These are phyloP conservation scores for Colletotrichum limetticola DNA, from an alignment of 2,329 filamentous ascomycete species.

Conservation along the genomic window DNA sequence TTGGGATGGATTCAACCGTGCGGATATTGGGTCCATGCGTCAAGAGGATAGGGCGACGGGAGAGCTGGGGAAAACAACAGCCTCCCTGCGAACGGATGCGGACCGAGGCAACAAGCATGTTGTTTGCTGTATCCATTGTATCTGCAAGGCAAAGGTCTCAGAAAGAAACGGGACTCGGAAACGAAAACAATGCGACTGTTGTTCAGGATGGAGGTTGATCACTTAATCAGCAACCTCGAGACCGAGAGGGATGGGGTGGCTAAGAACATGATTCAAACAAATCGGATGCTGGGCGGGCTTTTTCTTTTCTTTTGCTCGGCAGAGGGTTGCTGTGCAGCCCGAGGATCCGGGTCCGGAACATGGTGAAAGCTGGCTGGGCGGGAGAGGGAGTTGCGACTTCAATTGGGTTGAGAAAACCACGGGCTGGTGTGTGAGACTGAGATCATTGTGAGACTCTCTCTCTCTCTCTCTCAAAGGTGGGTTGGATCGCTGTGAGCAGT, in stretches of 20 bases:
- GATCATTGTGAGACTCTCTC: too few relatives aligned
- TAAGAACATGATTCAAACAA: neutral
- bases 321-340: constrained; percentile 21
- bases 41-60: neutral
- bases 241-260: neutral
- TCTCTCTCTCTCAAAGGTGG: neutral
- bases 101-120: neutral
- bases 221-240: neutral
- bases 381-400: neutral
- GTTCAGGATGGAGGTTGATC: neutral
- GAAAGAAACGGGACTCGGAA: constrained; percentile 26
- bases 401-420: neutral
- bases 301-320: neutral
- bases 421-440: neutral
- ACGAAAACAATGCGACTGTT: constrained; percentile 19
- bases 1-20: neutral
- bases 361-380: neutral
- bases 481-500: neutral
- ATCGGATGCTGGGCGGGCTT: neutral
- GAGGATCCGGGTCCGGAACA: constrained; percentile 23
- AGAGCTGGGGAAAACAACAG: neutral
- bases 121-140: neutral
- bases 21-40: neutral
- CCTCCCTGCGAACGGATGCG: neutral
- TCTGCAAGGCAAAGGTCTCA: constrained; percentile 1